phyloP scores from a whole-genome alignment of 2,329 filamentous ascomycete genomes.

The Ascosphaera apis region DNA sequence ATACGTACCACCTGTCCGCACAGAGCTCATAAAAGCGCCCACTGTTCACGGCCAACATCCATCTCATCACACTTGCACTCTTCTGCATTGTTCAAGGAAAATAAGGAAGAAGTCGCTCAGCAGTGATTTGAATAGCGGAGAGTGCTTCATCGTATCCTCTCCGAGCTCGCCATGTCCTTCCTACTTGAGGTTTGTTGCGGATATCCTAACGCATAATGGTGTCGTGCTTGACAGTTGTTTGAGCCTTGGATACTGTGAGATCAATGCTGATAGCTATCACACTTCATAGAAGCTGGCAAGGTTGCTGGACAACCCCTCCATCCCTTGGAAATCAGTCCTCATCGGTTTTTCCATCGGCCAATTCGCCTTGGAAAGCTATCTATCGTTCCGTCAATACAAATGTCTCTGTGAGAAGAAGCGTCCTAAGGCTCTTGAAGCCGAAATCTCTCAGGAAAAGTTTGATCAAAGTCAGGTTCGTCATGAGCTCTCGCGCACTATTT shows the following conservation, averaged over 20 bases:
- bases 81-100: too few relatives aligned
- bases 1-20: too few relatives aligned
- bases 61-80: too few relatives aligned
- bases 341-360: conserved; percentile 84
- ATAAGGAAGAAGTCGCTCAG: too few relatives aligned
- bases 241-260: background rate
- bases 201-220: background rate
- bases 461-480: conserved; percentile 68
- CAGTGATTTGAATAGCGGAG: too few relatives aligned
- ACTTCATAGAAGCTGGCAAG: conserved; percentile 41
- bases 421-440: conserved; percentile 67
- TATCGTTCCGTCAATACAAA: conserved; percentile 74
- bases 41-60: too few relatives aligned
- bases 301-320: conserved; percentile 72
- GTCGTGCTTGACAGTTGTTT: background rate
- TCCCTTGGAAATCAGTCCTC: conserved; percentile 95
- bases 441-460: conserved; percentile 74
- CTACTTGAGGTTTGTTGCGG: background rate
- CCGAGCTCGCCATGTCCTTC: background rate
- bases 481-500: too few relatives aligned
- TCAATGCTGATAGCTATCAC: background rate
- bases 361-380: conserved; percentile 71
- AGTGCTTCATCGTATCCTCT: too few relatives aligned
- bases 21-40: too few relatives aligned
- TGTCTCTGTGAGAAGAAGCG: conserved; percentile 58